Evolutionary conservation across 2,329 filamentous ascomycete genomes (phyloP).

Genomic region (Pseudocercospora macadamiae): DNA sequence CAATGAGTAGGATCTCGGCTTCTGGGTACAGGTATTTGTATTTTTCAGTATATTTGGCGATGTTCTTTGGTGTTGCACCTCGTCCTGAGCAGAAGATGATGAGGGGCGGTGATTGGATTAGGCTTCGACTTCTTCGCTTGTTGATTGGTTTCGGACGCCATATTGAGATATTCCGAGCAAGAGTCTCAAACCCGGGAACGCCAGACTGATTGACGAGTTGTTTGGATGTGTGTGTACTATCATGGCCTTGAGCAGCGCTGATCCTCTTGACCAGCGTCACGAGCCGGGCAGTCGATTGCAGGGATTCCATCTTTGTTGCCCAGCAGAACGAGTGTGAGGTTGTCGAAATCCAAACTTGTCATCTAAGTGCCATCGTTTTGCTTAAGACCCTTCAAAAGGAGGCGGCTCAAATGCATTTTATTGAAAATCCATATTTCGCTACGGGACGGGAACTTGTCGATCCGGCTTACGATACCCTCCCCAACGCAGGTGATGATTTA

Average conservation of each 20-base stretch:
- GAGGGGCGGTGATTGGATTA: neutral
- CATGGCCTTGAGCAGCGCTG: neutral
- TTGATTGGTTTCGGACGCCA: neutral
- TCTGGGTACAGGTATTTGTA: slow-evolving; percentile 4
- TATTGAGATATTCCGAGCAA: neutral
- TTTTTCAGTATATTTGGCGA: neutral
- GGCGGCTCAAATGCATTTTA: neutral
- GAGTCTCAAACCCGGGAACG: neutral
- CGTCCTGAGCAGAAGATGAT: slow-evolving; percentile 4
- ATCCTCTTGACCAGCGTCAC: neutral
- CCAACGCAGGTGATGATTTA: neutral
- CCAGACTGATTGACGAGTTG: neutral
- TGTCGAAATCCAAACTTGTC: neutral
- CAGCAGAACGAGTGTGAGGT: neutral
- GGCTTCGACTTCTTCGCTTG: neutral
- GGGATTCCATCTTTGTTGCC: neutral
- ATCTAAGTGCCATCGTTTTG: neutral
- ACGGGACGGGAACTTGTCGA: neutral
- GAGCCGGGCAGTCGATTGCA: neutral
- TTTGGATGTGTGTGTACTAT: neutral
- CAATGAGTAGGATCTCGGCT: neutral
- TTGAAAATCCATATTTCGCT: neutral
- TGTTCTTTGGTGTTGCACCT: neutral
- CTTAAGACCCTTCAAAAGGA: neutral
- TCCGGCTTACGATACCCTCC: neutral